Evolutionary conservation across 2,329 filamentous ascomycete species (phyloP), one percentile per base, ranked within the genome.

Genomic region (Xylariaceae sp.): DNA sequence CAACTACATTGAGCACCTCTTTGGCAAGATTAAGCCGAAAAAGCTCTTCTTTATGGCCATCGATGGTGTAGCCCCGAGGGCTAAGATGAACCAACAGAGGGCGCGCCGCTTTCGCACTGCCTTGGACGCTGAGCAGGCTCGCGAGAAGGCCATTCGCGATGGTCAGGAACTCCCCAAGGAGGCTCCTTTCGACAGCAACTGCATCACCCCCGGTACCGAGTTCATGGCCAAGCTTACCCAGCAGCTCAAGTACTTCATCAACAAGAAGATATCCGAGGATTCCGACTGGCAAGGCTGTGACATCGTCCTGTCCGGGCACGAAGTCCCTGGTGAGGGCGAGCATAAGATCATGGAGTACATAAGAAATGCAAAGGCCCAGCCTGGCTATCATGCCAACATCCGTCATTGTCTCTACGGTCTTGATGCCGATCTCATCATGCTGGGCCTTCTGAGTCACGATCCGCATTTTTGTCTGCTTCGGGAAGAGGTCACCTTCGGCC

Each of bases 301-400:
- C 56, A 81, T 98, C 49, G 88, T 98, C 33, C 73, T 98, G 38
- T 98, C 92, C 5, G 92, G 93, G 35, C 93, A 98, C 56, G 93
- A 98, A 61, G 90, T 96, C 17, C 92, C 92, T 5, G 92, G 92
- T 50, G 93, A 98, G 64, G 92, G 92, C 51, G 92, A 98, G 62
- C 92, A 98, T 69, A 98, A 98, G 67, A 94, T 98, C 63, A 98
- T 98, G 92, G 93, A 98, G 63, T 98, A 98, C 61, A 98, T 98
- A 60, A 84, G 92, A 49, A 86, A 93, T 61, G 86, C 92, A 42
- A 96, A 96, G 69, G 88, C 90, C 31, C 92, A 98, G 60, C 85
- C 85, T 2, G 77, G 81, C 43, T 98, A 98, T 61, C 81, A 94
- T 58, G 75, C 86, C 31, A 96, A 98, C 53, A 77, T 94, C 42